Conservation (phyloP, 2,329 filamentous ascomycete genomes). For the Fusarium sp. region DNA sequence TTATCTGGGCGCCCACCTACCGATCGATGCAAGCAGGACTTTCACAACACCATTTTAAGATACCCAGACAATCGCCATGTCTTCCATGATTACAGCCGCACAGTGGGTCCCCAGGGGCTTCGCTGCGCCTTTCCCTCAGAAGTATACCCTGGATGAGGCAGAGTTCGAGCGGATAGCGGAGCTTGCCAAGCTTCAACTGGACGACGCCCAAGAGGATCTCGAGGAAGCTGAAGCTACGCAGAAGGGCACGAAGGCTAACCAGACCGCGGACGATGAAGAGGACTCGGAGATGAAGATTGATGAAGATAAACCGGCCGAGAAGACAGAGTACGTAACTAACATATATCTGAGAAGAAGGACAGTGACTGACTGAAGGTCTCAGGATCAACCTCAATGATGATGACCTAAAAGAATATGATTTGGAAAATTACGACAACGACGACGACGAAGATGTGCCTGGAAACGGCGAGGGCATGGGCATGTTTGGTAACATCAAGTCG, state of each 20-base stretch:
- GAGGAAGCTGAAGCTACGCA: constrained; percentile 68
- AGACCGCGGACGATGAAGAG: constrained; percentile 42
- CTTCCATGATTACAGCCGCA: constrained; percentile 77
- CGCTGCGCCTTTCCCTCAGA: constrained; percentile 77
- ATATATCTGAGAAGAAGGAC: neutral
- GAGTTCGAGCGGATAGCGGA: constrained; percentile 79
- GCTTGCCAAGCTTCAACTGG: constrained; percentile 80
- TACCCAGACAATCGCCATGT: constrained; percentile 55
- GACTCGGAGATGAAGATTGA: constrained; percentile 51
- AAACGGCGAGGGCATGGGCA: constrained; percentile 76
- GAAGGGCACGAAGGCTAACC: constrained; percentile 37
- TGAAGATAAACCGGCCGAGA: constrained; percentile 37
- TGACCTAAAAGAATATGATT: constrained; percentile 93
- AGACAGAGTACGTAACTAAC: constrained; percentile 47
- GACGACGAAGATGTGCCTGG: constrained; percentile 60
- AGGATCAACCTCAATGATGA: constrained; percentile 71
- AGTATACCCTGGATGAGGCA: constrained; percentile 77
- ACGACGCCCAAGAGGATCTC: constrained; percentile 89
- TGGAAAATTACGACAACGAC: constrained; percentile 95
- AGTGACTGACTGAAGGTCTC: constrained; percentile 20
- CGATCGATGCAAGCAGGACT: constrained; percentile 19
- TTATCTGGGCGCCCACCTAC: constrained; percentile 36
- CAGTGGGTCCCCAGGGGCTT: constrained; percentile 81
- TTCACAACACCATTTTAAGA: constrained; percentile 32
- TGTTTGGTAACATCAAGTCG: constrained; percentile 95